phyloP scores from a whole-genome alignment of 31 red algal species.

The Porphyra umbilicalis region DNA sequence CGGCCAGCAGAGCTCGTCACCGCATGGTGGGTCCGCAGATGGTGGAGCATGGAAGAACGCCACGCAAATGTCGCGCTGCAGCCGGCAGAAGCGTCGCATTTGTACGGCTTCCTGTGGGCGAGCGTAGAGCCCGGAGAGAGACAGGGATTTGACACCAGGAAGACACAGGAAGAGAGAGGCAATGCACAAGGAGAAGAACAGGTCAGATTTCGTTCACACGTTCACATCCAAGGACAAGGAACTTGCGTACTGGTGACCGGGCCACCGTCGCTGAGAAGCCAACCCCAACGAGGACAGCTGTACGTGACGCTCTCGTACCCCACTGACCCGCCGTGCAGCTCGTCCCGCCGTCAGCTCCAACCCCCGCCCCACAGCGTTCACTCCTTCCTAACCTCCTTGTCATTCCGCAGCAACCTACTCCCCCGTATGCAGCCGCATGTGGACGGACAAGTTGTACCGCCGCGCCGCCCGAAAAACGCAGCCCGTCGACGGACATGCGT shows the following conservation, averaged over 20 bases:
- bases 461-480: neutral
- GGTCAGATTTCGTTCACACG: neutral
- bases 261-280: neutral
- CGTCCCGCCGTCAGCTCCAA: too few relatives aligned
- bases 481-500: neutral
- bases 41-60: neutral
- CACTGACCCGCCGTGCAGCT: too few relatives aligned
- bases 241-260: too few relatives aligned
- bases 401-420: neutral
- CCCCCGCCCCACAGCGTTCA: too few relatives aligned
- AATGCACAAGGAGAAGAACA: neutral
- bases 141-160: neutral
- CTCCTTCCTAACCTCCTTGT: too few relatives aligned
- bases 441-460: neutral
- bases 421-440: neutral
- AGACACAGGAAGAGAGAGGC: neutral
- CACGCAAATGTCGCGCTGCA: neutral
- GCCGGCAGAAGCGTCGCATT: neutral
- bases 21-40: neutral
- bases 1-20: neutral
- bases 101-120: neutral
- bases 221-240: neutral
- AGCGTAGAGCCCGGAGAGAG: too few relatives aligned
- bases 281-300: neutral
- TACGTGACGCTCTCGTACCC: too few relatives aligned